phyloP scores from a whole-genome alignment of 768 basidiomycete species.

The Boletus pseudo-olivaceus region DNA sequence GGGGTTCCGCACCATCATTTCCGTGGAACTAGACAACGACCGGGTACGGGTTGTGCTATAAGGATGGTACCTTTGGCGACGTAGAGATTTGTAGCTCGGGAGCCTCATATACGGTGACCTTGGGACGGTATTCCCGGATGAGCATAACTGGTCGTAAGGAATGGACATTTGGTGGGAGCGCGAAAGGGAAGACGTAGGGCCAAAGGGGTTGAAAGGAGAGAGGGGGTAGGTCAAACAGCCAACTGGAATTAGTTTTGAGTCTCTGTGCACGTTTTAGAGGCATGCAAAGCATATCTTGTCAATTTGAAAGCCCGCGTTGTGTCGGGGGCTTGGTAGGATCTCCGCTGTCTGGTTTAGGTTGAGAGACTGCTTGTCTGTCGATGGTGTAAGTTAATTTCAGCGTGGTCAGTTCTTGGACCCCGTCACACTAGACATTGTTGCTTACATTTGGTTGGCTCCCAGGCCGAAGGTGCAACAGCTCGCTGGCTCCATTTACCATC shows the following conservation, averaged over 20 bases:
- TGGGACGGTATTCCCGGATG: conserved; percentile 7
- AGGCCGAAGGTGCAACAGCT: background rate
- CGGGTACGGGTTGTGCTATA: conserved; percentile 9
- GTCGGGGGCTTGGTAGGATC: conserved; percentile 16
- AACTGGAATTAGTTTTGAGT: conserved; percentile 13
- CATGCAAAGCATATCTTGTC: conserved; percentile 17
- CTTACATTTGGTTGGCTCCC: conserved; percentile 16
- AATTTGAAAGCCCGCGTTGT: conserved; percentile 26
- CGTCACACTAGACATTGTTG: conserved; percentile 5
- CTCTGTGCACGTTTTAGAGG: conserved; percentile 24
- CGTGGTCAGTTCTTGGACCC: conserved; percentile 9
- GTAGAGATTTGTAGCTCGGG: conserved; percentile 20
- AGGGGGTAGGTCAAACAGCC: conserved; percentile 4
- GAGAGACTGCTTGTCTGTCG: conserved; percentile 12
- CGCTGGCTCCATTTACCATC: conserved; percentile 5
- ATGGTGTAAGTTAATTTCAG: conserved; percentile 10
- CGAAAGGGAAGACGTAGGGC: background rate
- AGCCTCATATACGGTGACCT: conserved; percentile 17
- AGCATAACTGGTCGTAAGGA: conserved; percentile 18
- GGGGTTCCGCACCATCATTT: conserved; percentile 10
- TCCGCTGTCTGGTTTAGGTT: conserved; percentile 24
- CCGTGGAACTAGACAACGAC: background rate
- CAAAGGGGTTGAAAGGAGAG: background rate
- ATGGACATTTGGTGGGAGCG: conserved; percentile 10
- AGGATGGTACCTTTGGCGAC: conserved; percentile 20